Conservation (phyloP, 495 filamentous ascomycete genomes). For the Extremus antarcticus region DNA sequence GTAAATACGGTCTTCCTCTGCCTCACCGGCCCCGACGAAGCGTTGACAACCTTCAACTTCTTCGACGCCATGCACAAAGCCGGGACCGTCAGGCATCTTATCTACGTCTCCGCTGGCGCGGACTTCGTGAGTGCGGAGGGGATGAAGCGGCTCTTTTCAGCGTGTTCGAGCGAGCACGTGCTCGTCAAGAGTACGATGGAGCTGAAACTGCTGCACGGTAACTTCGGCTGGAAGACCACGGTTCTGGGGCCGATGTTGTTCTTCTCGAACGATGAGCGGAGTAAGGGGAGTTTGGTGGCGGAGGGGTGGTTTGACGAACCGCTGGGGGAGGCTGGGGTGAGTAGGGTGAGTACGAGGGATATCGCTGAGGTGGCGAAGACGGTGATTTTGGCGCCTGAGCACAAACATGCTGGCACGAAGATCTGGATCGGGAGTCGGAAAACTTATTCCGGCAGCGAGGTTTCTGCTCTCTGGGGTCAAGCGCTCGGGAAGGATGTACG, state of each 20-base stretch:
- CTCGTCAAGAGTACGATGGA: conserved; percentile 1
- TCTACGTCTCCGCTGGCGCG: conserved; percentile 8
- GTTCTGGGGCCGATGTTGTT: conserved; percentile 2
- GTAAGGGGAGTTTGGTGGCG: not conserved
- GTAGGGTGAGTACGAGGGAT: no score
- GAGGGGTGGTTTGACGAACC: not conserved
- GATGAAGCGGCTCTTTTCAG: not conserved
- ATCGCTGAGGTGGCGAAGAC: no score
- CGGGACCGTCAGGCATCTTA: conserved; percentile 11
- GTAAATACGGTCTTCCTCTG: conserved; percentile 13
- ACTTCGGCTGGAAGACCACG: not conserved
- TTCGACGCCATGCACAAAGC: conserved; percentile 9
- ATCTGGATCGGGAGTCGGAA: not conserved
- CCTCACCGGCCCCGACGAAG: conserved; percentile 14
- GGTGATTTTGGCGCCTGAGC: no score
- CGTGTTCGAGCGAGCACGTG: not conserved
- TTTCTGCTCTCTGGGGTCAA: not conserved
- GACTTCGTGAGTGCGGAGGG: conserved; percentile 3
- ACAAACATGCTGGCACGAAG: no score
- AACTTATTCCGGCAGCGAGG: not conserved
- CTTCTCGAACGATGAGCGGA: not conserved
- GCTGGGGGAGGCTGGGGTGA: not conserved
- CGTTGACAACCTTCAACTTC: conserved; percentile 10
- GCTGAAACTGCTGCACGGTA: conserved; percentile 2
- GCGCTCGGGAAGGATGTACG: not conserved